Conservation (phyloP, 441 rosid species). For the Capsella rubella region DNA sequence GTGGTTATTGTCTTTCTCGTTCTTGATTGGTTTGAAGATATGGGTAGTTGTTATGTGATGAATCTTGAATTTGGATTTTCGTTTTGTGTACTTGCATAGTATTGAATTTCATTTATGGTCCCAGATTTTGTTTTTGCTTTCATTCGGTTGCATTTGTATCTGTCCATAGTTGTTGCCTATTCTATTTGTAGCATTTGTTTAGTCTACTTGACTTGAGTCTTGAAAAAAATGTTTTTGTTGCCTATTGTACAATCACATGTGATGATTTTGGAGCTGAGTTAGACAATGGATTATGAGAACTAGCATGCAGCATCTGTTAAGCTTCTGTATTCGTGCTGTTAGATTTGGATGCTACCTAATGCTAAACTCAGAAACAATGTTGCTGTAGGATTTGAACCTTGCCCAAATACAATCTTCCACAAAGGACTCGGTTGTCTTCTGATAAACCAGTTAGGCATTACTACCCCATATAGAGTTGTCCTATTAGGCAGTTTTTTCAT, state of each 20-base stretch:
- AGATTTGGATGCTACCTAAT: slow-evolving; percentile 11
- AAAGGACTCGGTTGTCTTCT: slow-evolving; percentile 7
- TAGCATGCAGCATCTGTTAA: slow-evolving; percentile 5
- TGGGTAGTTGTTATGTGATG: slow-evolving; percentile 9
- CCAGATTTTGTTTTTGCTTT: neutral
- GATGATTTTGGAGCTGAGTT: slow-evolving; percentile 7
- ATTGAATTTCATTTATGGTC: slow-evolving; percentile 12
- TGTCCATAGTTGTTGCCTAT: slow-evolving; percentile 16
- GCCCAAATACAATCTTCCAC: neutral
- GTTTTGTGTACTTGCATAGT: slow-evolving; percentile 6
- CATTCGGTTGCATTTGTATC: slow-evolving; percentile 7
- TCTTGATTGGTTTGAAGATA: slow-evolving; percentile 25
- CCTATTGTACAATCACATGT: neutral
- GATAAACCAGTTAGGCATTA: neutral
- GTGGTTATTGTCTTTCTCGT: slow-evolving; percentile 20
- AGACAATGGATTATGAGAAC: neutral
- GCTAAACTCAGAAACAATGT: neutral
- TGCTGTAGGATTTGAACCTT: neutral
- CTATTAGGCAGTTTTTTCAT: neutral
- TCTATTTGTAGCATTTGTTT: slow-evolving; percentile 4
- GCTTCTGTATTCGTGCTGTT: slow-evolving; percentile 1
- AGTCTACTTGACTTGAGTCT: slow-evolving; percentile 5
- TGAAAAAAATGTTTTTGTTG: slow-evolving; percentile 19
- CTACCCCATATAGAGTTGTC: neutral
- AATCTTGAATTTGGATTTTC: slow-evolving; percentile 16